Base-by-base conservation (phyloP, 1,139 yeast genomes). In the Kodamaea suecica region DNA sequence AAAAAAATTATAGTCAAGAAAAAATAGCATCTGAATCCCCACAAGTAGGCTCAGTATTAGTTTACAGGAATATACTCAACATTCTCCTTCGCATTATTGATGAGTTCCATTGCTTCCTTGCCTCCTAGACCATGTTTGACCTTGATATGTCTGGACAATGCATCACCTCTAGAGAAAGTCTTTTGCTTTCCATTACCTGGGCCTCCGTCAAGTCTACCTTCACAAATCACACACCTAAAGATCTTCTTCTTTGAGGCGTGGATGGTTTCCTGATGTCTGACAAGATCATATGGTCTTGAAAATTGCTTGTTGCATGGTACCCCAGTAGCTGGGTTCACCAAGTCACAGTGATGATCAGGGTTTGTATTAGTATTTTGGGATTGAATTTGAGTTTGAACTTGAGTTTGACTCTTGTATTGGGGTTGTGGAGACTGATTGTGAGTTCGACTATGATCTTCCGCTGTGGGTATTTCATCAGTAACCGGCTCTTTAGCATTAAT, bases 1-100 rank as follows among this genome's bases (percentile, higher is more conserved):
- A 25, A 25, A 24, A 17, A 17, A 29, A 23, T 23, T 13, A 28
- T 29, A 21, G 19, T 23, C 21, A 36, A 25, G 16, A 29, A 30
- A 16, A 31, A 8, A 10, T 11, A 24, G 11, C 12, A 27, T 28
- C 25, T 29, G 24, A 24, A 21, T 9, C 23, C 15, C n/a, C n/a
- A n/a, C n/a, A n/a, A n/a, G n/a, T n/a, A n/a, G n/a, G n/a, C n/a
- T n/a, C n/a, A n/a, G n/a, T n/a, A n/a, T 24, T 26, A 37, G 28
- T 30, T 45, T 19, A 59, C 63, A 42, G 57, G 52, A 33, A 74
- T 69, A 50, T 71, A 83, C 57, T 83, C 92, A 35, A 83, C 87
- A 53, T 84, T 77, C 47, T 76, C 84, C 57, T 83, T 84, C 10
- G 94, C 94, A 47, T 72, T 78, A 50, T 80, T 80, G 47, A 84